A percentile compares a stretch with the other conserved stretches of the same genome.
Evolutionary conservation across 805 yeast species (phyloP).

Genomic region (Pichia nakasei): DNA sequence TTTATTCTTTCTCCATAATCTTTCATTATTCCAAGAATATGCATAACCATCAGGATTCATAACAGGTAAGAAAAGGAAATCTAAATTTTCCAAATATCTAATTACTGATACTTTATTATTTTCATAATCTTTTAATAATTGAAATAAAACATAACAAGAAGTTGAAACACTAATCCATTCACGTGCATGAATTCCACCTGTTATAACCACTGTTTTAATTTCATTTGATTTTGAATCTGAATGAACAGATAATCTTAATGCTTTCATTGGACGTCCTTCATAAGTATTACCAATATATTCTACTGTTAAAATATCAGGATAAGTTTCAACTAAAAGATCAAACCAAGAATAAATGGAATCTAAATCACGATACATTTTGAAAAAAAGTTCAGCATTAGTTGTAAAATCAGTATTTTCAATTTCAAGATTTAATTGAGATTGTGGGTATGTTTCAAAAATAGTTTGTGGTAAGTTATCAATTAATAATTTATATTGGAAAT

Average conservation of each 20-base stretch:
- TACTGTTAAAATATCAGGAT: conserved; percentile 52
- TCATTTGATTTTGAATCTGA: conserved; percentile 25
- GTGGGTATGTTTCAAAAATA: conserved; percentile 47
- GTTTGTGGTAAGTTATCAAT: conserved; percentile 51
- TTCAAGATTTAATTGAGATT: background rate
- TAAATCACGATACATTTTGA: conserved; percentile 59
- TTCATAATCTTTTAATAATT: conserved; percentile 41
- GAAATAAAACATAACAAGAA: conserved; percentile 46
- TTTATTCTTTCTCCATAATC: conserved; percentile 85
- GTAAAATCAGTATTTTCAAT: conserved; percentile 1
- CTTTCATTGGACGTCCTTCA: conserved; percentile 65
- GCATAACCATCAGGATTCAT: conserved; percentile 89
- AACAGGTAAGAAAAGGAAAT: conserved; percentile 73
- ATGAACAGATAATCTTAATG: conserved; percentile 52
- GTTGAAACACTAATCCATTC: conserved; percentile 82
- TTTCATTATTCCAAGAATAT: conserved; percentile 69
- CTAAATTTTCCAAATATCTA: conserved; percentile 46
- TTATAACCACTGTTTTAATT: conserved; percentile 58
- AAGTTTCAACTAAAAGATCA: conserved; percentile 48
- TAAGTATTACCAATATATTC: conserved; percentile 67
- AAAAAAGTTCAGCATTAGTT: conserved; percentile 44
- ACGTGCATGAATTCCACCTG: conserved; percentile 84
- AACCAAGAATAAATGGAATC: conserved; percentile 68
- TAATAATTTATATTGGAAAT: conserved; percentile 26
- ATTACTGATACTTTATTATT: conserved; percentile 31